A percentile compares a stretch with the other conserved stretches of the same genome.
These are phyloP conservation scores for Parastagonospora nodorum DNA, from an alignment of 2,329 filamentous ascomycete genomes.

Conservation along the genomic window DNA sequence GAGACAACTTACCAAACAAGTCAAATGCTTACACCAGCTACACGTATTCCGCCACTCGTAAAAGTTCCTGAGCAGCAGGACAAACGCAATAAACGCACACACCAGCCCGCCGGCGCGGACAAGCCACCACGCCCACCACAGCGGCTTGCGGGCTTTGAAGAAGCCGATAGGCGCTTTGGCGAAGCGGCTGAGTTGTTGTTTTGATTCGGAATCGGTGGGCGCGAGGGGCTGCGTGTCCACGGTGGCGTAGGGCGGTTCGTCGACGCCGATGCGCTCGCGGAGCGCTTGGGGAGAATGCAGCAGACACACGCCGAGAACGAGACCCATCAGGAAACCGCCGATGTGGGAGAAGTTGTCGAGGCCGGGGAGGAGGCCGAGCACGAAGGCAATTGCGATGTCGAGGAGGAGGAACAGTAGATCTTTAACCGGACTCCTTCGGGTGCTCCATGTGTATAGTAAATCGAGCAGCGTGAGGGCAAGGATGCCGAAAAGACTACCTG, in stretches of 20 bases:
- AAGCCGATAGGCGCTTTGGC: constrained; percentile 66
- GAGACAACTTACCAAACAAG: constrained; percentile 76
- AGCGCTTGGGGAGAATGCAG: constrained; percentile 85
- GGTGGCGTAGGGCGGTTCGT: constrained; percentile 71
- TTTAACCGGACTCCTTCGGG: constrained; percentile 74
- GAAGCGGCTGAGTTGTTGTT: constrained; percentile 48
- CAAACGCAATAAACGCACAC: constrained; percentile 81
- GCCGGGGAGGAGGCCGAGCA: constrained; percentile 86
- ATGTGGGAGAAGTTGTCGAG: constrained; percentile 98
- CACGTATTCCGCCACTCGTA: constrained; percentile 79
- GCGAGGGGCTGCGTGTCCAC: constrained; percentile 51
- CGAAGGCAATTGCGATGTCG: constrained; percentile 87
- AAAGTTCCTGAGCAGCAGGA: constrained; percentile 88
- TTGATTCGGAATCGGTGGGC: constrained; percentile 12
- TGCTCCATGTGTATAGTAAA: constrained; percentile 88
- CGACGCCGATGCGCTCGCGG: constrained; percentile 72
- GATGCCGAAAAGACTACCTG: constrained; percentile 88
- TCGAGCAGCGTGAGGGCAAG: constrained; percentile 88
- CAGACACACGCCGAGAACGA: constrained; percentile 83
- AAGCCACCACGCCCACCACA: constrained; percentile 99
- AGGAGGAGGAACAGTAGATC: constrained; percentile 87
- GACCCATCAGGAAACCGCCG: constrained; percentile 90
- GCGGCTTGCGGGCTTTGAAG: constrained; percentile 87
- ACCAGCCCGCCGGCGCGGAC: constrained; percentile 79
- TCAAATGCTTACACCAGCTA: constrained; percentile 92